Evolutionary conservation across 805 yeast genomes (phyloP), one percentile per base, ranked within the genome.

Genomic region (Spathaspora arborariae): DNA sequence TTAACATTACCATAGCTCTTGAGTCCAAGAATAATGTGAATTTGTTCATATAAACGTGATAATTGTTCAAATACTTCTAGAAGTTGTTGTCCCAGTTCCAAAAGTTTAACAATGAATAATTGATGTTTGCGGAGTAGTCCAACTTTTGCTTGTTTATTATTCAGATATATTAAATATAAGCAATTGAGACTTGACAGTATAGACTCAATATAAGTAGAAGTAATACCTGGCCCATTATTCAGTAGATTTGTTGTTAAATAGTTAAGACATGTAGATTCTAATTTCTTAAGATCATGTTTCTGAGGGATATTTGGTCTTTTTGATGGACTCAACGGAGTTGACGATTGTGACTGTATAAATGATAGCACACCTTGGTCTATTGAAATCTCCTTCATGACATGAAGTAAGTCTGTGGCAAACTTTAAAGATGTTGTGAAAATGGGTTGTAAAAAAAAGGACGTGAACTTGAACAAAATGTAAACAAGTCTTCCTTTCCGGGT

Each of bases 61-160:
- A 55, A 40, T 33, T 48, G 50, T 15, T 48, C 38, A 20, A 58
- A 45, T 7, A 38, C 35, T 10, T 45, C 53, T n/a, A 41, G 38
- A 16, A 55, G 36, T 8, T 15, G n/a, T 30, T 30, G 26, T 9
- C 47, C 45, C 27, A 59, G 47, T 40, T 63, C 60, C 11, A 63
- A 51, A 37, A 63, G 45, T 39, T 55, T 54, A 13, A 67, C 56
- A 5, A 64, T 50, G 44, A 58, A 62, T 1, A 55, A 46, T 39
- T 67, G 68, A 45, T 67, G 68, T 24, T 54, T 57, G 39, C 58
- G 58, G 15, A 63, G 44, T 11, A 51, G 43, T n/a, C 36, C 44
- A 8, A 51, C 24, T 27, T 34, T 18, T 2, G 46, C 20, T 18
- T 42, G 47, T 20, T 46, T 41, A 22, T 45, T 36, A 4, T 22